Conservation (phyloP, 768 basidiomycete species). For the Boletellus emodensis region DNA sequence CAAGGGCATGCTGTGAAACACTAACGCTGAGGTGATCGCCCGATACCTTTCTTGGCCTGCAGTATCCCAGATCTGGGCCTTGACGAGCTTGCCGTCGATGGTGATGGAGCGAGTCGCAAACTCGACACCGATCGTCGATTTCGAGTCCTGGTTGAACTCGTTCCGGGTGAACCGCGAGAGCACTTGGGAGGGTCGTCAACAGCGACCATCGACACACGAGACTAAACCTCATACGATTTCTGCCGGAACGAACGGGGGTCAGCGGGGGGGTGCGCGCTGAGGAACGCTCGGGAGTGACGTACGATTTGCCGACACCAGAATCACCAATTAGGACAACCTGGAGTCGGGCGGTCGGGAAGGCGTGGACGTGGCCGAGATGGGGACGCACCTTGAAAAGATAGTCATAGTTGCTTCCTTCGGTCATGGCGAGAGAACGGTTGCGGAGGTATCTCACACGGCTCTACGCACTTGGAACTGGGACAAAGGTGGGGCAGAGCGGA, state of each 20-base stretch:
- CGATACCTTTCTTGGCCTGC: conserved; percentile 98
- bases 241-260: conserved; percentile 8
- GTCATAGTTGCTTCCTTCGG: conserved; percentile 95
- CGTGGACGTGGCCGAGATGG: not conserved
- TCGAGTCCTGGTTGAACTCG: conserved; percentile 98
- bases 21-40: conserved; percentile 94
- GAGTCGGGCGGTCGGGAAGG: not conserved
- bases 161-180: conserved; percentile 99
- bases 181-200: conserved; percentile 47
- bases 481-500: conserved; percentile 23
- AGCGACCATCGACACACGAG: not conserved
- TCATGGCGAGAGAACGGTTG: conserved; percentile 45
- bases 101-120: conserved; percentile 94
- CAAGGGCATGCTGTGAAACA: conserved; percentile 7
- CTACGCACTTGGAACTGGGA: not conserved
- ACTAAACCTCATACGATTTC: conserved; percentile 31
- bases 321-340: conserved; percentile 99
- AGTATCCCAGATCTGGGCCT: conserved; percentile 99
- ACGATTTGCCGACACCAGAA: conserved; percentile 99
- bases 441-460: conserved; percentile 5
- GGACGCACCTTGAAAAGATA: conserved; percentile 90
- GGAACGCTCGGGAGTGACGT: conserved; percentile 39
- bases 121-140: conserved; percentile 99
- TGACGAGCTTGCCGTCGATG: conserved; percentile 95
- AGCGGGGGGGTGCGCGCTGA: not conserved